A percentile compares a stretch with the other conserved stretches of the same genome.
Evolutionary conservation across 106 monocot genomes (phyloP).

Genomic region (Platanthera zijinensis): DNA sequence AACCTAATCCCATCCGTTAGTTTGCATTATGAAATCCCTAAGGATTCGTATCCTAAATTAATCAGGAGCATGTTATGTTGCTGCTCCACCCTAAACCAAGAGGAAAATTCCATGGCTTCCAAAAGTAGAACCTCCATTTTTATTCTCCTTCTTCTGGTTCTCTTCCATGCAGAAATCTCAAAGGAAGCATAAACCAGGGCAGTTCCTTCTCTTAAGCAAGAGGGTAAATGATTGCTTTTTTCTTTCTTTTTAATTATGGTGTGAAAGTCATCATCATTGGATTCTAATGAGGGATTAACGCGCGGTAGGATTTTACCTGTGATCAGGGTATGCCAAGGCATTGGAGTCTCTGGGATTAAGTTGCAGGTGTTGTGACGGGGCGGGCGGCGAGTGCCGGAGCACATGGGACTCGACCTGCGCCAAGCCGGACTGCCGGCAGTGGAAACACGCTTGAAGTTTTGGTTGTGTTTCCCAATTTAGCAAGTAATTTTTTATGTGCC

Average conservation of each 20-base stretch:
- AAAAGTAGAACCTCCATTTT: not conserved
- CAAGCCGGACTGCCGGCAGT: constrained; percentile 26
- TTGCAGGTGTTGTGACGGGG: constrained; percentile 34
- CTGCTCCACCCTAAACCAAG: not conserved
- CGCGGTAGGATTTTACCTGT: not conserved
- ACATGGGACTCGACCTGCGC: constrained; percentile 18
- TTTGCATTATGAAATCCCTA: not conserved
- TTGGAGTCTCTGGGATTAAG: constrained; percentile 28
- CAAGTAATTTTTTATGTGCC: too few species aligned
- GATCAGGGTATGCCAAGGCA: constrained; percentile 21
- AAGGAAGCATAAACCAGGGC: constrained; percentile 18
- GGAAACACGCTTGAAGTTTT: constrained; percentile 26
- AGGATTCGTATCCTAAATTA: not conserved
- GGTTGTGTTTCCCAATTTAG: too few species aligned
- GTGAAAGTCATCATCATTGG: not conserved
- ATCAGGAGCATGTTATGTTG: not conserved
- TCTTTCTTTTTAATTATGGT: not conserved
- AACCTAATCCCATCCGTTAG: not conserved
- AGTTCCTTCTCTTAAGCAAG: constrained; percentile 10
- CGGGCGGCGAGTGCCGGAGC: constrained; percentile 22
- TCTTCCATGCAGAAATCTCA: not conserved
- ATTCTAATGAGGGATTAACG: not conserved
- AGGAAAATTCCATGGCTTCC: not conserved
- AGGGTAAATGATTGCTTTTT: constrained; percentile 8
- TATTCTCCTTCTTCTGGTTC: constrained; percentile 19